phyloP scores from a whole-genome alignment of 2,329 filamentous ascomycete genomes.

The Talaromyces funiculosus region DNA sequence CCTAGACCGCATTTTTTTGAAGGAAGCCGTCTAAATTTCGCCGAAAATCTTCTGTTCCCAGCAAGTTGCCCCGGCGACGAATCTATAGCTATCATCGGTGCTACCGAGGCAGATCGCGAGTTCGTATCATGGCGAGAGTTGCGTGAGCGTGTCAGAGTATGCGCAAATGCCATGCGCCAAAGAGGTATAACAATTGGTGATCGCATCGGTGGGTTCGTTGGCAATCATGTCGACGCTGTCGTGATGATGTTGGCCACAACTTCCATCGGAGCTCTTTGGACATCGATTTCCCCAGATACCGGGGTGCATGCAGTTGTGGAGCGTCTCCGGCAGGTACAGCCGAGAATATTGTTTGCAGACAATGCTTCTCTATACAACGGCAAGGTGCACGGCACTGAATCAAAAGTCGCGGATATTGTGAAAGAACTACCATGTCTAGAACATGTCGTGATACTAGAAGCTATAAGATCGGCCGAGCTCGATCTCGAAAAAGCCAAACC shows the following conservation, averaged over 20 bases:
- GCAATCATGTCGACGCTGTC: conserved; percentile 81
- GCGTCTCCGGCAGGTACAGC: conserved; percentile 76
- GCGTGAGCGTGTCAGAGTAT: conserved; percentile 68
- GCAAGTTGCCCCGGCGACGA: conserved; percentile 51
- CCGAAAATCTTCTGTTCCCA: conserved; percentile 88
- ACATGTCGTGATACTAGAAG: conserved; percentile 68
- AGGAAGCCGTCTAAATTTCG: conserved; percentile 78
- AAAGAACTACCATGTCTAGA: conserved; percentile 61
- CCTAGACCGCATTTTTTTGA: conserved; percentile 82
- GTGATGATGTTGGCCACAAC: conserved; percentile 82
- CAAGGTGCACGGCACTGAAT: conserved; percentile 72
- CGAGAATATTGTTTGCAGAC: conserved; percentile 76
- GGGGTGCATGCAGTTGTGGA: conserved; percentile 89
- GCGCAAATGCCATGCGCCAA: conserved; percentile 63
- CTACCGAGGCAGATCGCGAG: conserved; percentile 66
- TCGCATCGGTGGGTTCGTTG: conserved; percentile 68
- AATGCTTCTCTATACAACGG: conserved; percentile 89
- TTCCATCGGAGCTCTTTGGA: conserved; percentile 84
- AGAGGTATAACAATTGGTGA: conserved; percentile 59
- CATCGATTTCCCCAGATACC: conserved; percentile 84
- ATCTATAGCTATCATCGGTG: conserved; percentile 67
- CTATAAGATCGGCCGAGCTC: conserved; percentile 44
- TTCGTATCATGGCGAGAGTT: conserved; percentile 72
- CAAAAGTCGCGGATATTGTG: conserved; percentile 74
- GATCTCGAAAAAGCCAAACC: conserved; percentile 31